Base-by-base conservation (phyloP, 768 basidiomycete species). In the Dioszegia aurantiaca region DNA sequence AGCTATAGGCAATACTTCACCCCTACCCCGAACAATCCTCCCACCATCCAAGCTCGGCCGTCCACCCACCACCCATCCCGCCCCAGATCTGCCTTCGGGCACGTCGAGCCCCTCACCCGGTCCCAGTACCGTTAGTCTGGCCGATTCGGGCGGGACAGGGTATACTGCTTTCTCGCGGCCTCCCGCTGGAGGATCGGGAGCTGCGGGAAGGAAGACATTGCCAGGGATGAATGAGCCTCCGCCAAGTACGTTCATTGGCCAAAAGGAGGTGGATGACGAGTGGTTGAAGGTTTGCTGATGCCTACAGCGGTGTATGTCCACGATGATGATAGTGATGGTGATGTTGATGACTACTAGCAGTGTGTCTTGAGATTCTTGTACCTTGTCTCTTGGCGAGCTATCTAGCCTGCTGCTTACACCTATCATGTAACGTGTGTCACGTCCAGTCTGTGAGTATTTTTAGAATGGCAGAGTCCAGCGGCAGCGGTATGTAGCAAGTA, bases 1-100 rank as follows among this genome's bases (percentile, higher is more conserved):
- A 12, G 51, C 51, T 53, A 43, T 56, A 46, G 47, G 5, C 33
- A 48, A 30, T 5, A 58, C 65, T 6, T 40, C 59, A 9, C 58
- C 63, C 41, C 39, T 40, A 19, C 36, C 36, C 19, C 61, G 61
- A 23, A 40, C 59, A 4, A 47, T 60, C 9, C 55, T 67, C 17
- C 65, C 63, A 27, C 69, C 69, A 19, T 70, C 69, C 42, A 64
- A 64, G 37, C 59, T 70, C 8, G 69, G 69, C n/a, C 61, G 64
- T 56, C 65, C 69, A 42, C 65, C 69, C 11, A 67, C 65, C 16
- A 59, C 49, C 40, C 23, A 19, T 14, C 14, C 31, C 10, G 30
- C 48, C 31, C 11, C 26, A 17, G 17, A 36, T 14, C 8, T 36
- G 17, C 6, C 14, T 6, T 33, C 33, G 33, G 14, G 5, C 6